Evolutionary conservation across 2,329 filamentous ascomycete species (phyloP), one percentile per base, ranked within the genome.

Genomic region (Fusarium falciforme): DNA sequence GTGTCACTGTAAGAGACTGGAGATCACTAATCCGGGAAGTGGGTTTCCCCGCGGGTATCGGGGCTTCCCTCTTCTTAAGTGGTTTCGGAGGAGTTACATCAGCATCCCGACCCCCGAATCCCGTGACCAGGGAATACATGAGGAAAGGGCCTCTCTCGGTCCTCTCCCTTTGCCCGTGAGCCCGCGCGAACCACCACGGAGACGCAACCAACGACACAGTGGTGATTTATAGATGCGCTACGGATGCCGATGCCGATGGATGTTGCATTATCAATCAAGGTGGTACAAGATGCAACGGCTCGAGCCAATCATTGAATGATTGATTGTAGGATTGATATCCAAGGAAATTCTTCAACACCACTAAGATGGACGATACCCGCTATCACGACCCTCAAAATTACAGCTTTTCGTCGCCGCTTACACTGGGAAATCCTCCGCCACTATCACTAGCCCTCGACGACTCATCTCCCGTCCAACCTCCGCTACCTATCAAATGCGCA

Each of bases 401-500:
- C 47, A 8, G n/a, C 31, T 40, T 33, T 5, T 25, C 22, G 38
- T 36, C 25, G 3, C 62, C 14, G 17, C 11, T 20, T 31, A 59
- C 35, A 31, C 27, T 22, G 8, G 8, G 11, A 52, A 31, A 52
- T 2, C 27, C 44, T 12, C 47, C 54, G n/a, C 25, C 31, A 27
- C 42, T 22, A 25, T 31, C 27, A n/a, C 52, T 25, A 10, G 16
- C 40, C 6, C 61, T 54, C 27, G 35, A 17, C 40, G 52, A 47
- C 14, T 64, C 63, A 11, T 64, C 59, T 27, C 59, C 67, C 7
- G 47, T 59, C 75, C 70, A 76, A 22, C 54, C 55, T 10, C 74
- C 82, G 10, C 82, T 80, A 4, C 81, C 81, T n/a, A 89, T 71
- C 42, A 90, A 80, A 73, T 84, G 83, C 20, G 87, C 80, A 80